phyloP scores from a whole-genome alignment of 2,329 filamentous ascomycete genomes.

The Cordyceps cicadae region DNA sequence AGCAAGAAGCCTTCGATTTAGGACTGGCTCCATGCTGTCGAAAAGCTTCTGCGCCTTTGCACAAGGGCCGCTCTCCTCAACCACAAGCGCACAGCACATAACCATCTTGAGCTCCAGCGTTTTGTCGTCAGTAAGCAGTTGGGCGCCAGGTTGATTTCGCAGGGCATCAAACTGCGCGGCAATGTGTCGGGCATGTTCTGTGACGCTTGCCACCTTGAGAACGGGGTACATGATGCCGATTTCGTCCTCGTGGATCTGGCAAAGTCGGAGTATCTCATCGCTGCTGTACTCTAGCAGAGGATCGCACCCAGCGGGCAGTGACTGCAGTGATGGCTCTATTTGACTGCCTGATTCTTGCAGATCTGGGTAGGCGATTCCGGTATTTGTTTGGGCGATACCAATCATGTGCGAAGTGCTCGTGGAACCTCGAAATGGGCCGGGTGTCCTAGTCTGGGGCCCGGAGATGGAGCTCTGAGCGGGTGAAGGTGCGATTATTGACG shows the following conservation, averaged over 20 bases:
- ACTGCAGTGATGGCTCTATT: conserved; percentile 8
- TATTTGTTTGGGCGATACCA: conserved; percentile 79
- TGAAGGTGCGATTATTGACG: conserved; percentile 23
- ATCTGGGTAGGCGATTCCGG: conserved; percentile 62
- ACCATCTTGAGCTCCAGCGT: conserved; percentile 74
- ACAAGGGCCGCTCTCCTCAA: conserved; percentile 74
- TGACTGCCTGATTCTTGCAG: conserved; percentile 56
- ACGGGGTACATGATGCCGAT: conserved; percentile 90
- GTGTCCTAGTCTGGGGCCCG: conserved; percentile 37
- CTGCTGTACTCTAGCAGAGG: conserved; percentile 72
- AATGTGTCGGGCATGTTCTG: conserved; percentile 60
- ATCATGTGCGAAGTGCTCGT: conserved; percentile 81
- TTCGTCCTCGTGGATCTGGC: conserved; percentile 78
- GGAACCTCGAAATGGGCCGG: conserved; percentile 68
- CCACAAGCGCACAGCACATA: conserved; percentile 66
- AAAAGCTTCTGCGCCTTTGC: conserved; percentile 65
- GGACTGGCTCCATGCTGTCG: conserved; percentile 62
- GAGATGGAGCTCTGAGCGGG: conserved; percentile 34
- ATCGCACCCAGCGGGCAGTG: conserved; percentile 37
- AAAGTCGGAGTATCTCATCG: conserved; percentile 72
- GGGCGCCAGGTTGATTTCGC: conserved; percentile 25
- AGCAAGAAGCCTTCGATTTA: conserved; percentile 57
- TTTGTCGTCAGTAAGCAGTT: conserved; percentile 39
- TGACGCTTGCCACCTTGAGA: conserved; percentile 62
- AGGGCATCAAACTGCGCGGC: conserved; percentile 61